Evolutionary conservation across 176 grass and related monocot genomes (phyloP).

Genomic region (Urochloa ruziziensis): DNA sequence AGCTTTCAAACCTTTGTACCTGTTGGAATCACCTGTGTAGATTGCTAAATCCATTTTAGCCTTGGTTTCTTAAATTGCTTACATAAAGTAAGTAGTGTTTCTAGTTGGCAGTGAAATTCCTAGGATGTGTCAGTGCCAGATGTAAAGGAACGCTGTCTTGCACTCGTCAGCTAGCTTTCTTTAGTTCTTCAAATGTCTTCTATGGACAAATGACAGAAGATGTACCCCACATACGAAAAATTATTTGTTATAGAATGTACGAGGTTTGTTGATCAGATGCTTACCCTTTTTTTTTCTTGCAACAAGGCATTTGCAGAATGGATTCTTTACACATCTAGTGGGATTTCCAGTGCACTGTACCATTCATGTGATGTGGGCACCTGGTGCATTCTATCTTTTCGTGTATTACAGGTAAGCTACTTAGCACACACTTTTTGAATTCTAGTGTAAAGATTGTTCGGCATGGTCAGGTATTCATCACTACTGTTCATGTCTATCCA

Average conservation of each 20-base stretch:
- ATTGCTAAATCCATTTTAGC: background rate
- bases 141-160: background rate
- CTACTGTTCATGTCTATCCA: background rate
- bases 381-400: conserved; percentile 91
- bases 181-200: background rate
- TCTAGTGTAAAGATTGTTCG: conserved; percentile 7
- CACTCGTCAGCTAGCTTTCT: conserved; percentile 4
- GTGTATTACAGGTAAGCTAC: conserved; percentile 75
- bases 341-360: conserved; percentile 88
- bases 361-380: conserved; percentile 97
- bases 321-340: conserved; percentile 93
- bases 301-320: conserved; percentile 90
- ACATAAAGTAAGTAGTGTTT: background rate
- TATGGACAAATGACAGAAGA: conserved; percentile 11
- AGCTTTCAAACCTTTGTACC: background rate
- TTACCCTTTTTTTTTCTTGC: conserved; percentile 25
- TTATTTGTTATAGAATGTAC: background rate
- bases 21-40: background rate
- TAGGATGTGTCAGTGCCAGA: background rate
- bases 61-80: background rate
- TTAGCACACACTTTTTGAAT: background rate
- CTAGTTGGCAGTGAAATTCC: conserved; percentile 13
- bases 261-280: conserved; percentile 21
- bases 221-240: background rate
- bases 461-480: background rate